A percentile compares a stretch with the other conserved stretches of the same genome.
These are phyloP conservation scores for Moniliophthora roreri DNA, from an alignment of 1,284 basidiomycete species.

Conservation along the genomic window DNA sequence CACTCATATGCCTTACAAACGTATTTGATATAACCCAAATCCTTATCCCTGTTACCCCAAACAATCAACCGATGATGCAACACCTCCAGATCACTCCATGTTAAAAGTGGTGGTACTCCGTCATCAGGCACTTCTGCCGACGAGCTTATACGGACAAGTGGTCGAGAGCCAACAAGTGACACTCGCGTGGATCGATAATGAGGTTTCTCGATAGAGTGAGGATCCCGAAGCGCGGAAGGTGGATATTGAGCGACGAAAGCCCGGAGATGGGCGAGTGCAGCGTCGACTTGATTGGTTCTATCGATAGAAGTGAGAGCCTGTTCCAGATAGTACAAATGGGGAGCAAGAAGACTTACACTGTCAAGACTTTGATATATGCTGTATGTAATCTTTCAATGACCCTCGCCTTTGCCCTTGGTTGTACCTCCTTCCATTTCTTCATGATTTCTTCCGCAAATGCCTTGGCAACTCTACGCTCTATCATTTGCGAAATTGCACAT, in stretches of 20 bases:
- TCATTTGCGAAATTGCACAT: conserved; percentile 47
- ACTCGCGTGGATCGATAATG: conserved; percentile 50
- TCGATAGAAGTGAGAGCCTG: conserved; percentile 7
- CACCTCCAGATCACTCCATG: conserved; percentile 63
- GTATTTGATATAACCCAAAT: conserved; percentile 65
- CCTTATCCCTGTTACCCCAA: conserved; percentile 36
- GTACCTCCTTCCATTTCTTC: conserved; percentile 49
- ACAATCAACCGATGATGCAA: conserved; percentile 61
- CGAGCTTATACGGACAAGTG: conserved; percentile 64
- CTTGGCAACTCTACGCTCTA: conserved; percentile 48
- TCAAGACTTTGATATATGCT: conserved; percentile 61
- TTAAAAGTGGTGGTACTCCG: conserved; percentile 64
- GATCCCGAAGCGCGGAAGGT: conserved; percentile 40
- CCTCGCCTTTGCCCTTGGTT: conserved; percentile 37
- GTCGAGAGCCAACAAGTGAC: conserved; percentile 47
- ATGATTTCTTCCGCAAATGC: conserved; percentile 59
- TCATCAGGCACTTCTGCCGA: conserved; percentile 60
- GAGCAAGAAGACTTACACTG: conserved; percentile 46
- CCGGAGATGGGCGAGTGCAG: conserved; percentile 52
- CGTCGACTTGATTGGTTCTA: conserved; percentile 52
- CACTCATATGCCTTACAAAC: conserved; percentile 66
- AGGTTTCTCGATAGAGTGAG: conserved; percentile 18
- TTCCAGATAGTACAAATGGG: conserved; percentile 1
- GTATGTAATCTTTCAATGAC: conserved; percentile 64
- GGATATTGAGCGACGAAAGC: conserved; percentile 62